These are phyloP conservation scores for Coniochaeta sp. DNA, from an alignment of 2,329 filamentous ascomycete species.

Conservation along the genomic window DNA sequence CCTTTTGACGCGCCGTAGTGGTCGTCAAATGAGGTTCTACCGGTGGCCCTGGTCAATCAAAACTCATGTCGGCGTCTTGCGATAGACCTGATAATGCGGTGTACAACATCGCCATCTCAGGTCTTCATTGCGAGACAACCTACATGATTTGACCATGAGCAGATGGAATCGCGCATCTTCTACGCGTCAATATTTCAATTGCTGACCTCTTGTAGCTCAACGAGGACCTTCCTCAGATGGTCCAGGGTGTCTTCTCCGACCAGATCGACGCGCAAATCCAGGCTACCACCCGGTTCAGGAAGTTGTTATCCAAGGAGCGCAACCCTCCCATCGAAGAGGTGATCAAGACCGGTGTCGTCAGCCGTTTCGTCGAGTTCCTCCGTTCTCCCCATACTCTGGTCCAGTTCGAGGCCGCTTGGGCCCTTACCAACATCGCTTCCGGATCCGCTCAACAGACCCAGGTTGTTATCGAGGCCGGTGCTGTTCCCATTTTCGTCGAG, in stretches of 20 bases:
- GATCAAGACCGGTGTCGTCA: constrained; percentile 97
- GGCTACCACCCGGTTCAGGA: constrained; percentile 96
- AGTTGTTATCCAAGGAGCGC: constrained; percentile 95
- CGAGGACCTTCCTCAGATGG: constrained; percentile 97
- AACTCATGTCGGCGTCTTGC: no score
- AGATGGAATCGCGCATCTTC: neutral
- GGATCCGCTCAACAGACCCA: constrained; percentile 96
- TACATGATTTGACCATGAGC: no score
- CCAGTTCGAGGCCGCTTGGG: constrained; percentile 98
- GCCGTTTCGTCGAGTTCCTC: constrained; percentile 96
- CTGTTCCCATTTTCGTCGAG: constrained; percentile 97
- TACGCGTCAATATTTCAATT: neutral
- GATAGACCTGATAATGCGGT: no score
- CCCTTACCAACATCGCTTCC: constrained; percentile 97
- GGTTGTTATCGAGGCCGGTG: constrained; percentile 96
- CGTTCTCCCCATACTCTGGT: constrained; percentile 96
- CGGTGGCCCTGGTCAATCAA: no score
- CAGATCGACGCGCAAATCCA: constrained; percentile 97
- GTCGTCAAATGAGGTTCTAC: no score
- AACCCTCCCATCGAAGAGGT: constrained; percentile 99
- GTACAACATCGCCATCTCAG: no score
- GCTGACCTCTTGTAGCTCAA: constrained; percentile 61
- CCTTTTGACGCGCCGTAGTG: no score
- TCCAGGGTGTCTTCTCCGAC: constrained; percentile 94
- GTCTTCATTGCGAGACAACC: no score